Percentiles rank a stretch among this genome's conserved stretches.
Evolutionary conservation across 2,329 filamentous ascomycete species (phyloP).

Genomic region (Chalaropsis thielavioides): DNA sequence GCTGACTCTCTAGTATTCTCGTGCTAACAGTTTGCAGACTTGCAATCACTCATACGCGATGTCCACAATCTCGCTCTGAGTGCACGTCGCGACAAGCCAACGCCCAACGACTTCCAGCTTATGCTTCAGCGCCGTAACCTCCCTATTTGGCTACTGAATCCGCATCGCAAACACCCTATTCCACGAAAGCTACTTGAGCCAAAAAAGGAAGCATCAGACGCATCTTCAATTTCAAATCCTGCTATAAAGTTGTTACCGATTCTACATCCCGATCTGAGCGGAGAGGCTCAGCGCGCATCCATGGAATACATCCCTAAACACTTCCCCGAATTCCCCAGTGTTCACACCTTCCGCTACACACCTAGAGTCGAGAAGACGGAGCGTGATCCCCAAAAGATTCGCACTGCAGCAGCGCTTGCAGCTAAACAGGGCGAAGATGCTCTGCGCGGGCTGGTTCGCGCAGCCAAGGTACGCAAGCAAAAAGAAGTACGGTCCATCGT

Average conservation of each 20-base stretch:
- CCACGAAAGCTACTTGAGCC: conserved; percentile 28
- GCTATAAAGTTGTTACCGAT: conserved; percentile 32
- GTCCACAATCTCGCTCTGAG: conserved; percentile 34
- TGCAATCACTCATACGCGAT: conserved; percentile 35
- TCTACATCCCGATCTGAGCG: conserved; percentile 42
- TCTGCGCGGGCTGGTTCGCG: conserved; percentile 42
- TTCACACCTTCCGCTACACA: conserved; percentile 49
- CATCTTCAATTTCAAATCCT: conserved; percentile 15
- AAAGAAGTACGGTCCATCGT: conserved; percentile 47
- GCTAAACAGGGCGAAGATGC: conserved; percentile 50
- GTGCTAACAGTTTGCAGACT: conserved; percentile 27
- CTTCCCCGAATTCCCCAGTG: conserved; percentile 49
- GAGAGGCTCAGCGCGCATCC: conserved; percentile 39
- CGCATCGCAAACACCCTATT: conserved; percentile 42
- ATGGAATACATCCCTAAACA: conserved; percentile 42
- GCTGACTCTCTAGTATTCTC: not conserved
- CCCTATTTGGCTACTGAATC: conserved; percentile 36
- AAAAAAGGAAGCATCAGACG: conserved; percentile 21
- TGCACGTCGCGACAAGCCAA: conserved; percentile 38
- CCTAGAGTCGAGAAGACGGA: conserved; percentile 31
- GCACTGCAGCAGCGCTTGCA: conserved; percentile 44
- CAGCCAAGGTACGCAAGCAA: conserved; percentile 49
- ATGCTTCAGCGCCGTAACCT: conserved; percentile 39
- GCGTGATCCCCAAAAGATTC: conserved; percentile 41
- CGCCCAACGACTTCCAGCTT: conserved; percentile 43